Base-by-base conservation (phyloP, 2,329 filamentous ascomycete genomes). In the Fusarium decemcellulare region DNA sequence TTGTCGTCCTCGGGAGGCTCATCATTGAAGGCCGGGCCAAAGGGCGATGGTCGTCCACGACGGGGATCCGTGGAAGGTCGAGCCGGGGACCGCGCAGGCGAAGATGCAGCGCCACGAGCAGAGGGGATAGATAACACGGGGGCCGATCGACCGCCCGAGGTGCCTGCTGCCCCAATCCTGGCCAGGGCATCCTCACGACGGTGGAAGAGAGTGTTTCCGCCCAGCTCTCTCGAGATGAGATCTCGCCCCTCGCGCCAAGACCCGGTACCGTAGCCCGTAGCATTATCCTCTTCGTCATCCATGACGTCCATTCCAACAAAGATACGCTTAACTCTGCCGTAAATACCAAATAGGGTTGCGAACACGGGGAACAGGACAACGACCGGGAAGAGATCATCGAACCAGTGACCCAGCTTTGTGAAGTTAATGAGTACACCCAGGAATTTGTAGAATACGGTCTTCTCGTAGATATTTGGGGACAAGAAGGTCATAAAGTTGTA, bases 401-500 rank as follows among this genome's bases (percentile, higher is more conserved):
- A 98, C 77, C 93, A 93, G 46, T 89, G 88, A 5, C 95, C 94
- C 2, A 98, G 83, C 0, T 91, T 89, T 0, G 94, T 98, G 15
- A 98, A 85, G 75, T 95, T 90, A 79, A 99, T 94, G 11, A 94
- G 87, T 44, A 88, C 83, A 8, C 96, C 96, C 0, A 99, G 87
- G 74, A 99, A 97, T 43, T 88, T 80, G 81, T 95, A 97, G 80
- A 98, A 99, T 1, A 91, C 90, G 0, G 95, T 98, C 72, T 91
- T 87, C 61, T 86, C 82, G 76, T 94, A 95, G 43, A 97, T 88
- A 12, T 85, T 84, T 8, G 84, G 85, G 1, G 93, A 92, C 23
- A 98, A 81, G 77, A 98, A 95, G 1, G 95, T 98, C 78, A 97
- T 87, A 77, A 98, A 99, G 81, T 99, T 99, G 87, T 97, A 99